Evolutionary conservation across 2,329 filamentous ascomycete species (phyloP), one percentile per base, ranked within the genome.

Genomic region (Hypoxylon sp.): DNA sequence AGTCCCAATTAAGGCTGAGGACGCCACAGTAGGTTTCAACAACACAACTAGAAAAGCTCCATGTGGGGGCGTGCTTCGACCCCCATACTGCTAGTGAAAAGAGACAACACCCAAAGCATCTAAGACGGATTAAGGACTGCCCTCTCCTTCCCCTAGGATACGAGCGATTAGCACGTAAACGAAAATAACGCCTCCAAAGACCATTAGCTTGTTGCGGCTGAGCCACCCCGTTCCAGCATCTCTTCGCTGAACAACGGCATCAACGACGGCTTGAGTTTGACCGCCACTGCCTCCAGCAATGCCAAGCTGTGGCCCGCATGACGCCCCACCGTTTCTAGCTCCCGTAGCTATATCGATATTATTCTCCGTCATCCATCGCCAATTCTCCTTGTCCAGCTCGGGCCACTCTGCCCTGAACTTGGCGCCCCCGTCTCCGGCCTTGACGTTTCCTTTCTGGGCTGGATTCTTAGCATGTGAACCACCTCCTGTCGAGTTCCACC

Each of bases 401-500:
- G 93, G 89, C 93, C 94, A 99, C 81, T 98, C 93, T 10, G 87
- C 84, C 61, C 90, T 87, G 79, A 99, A 99, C 81, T 97, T 97
- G 75, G 91, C 89, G 2, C 96, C 96, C 11, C 94, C 94, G 77
- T 99, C 96, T 21, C 96, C 96, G 2, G 92, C 92, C 80, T 94
- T 97, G 76, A 98, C 90, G 69, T 97, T 93, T 9, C 93, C 93
- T 78, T 90, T 93, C 63, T 82, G 82, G 0, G 82, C 82, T 2
- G 82, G 79, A 61, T 84, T 85, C 68, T 86, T 89, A 14, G 81
- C 77, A 67, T 90, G 87, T 2, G 91, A 92, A 6, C 95, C 95
- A 57, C 93, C 94, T 43, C 95, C 94, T 0, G 95, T 98, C 34
- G 90, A 93, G 82, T 99, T 99, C 94, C 94, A 98, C 96, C 96